Conservation (phyloP, 1,284 basidiomycete genomes). For the Heterobasidion annosum region DNA sequence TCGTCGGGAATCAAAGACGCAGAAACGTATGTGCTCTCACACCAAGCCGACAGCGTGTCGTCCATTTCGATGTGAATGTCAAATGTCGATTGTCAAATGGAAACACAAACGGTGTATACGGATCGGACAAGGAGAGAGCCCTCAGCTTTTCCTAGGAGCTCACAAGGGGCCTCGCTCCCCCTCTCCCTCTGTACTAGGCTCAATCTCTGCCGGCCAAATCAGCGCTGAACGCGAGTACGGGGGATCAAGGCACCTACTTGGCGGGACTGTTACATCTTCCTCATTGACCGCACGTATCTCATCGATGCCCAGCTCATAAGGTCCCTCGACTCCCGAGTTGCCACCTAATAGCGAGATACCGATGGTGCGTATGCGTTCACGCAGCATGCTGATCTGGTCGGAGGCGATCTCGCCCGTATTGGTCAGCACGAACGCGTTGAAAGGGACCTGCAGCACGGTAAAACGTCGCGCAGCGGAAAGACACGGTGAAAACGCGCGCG, state of each 20-base stretch:
- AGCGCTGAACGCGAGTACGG: not conserved
- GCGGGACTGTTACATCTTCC: slow-evolving; percentile 34
- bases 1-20: too few relatives aligned
- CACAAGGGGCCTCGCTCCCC: not conserved
- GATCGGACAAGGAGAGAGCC: too few relatives aligned
- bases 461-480: too few relatives aligned
- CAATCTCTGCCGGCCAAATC: not conserved
- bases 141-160: not conserved
- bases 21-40: too few relatives aligned
- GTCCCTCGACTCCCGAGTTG: slow-evolving; percentile 58
- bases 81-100: too few relatives aligned
- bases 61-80: too few relatives aligned
- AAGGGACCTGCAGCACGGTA: slow-evolving; percentile 51
- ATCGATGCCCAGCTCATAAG: slow-evolving; percentile 72
- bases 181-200: not conserved
- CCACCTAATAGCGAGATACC: slow-evolving; percentile 81
- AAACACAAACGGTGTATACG: too few relatives aligned
- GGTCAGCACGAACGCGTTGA: slow-evolving; percentile 75
- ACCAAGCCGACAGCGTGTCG: too few relatives aligned
- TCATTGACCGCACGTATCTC: slow-evolving; percentile 56
- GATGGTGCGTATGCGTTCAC: slow-evolving; percentile 68
- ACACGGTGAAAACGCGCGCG: not conserved
- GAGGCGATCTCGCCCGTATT: slow-evolving; percentile 72
- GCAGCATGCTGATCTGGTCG: slow-evolving; percentile 65
- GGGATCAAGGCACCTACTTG: slow-evolving; percentile 21